These are phyloP conservation scores for Calocera cornea DNA, from an alignment of 768 basidiomycete species.

Conservation along the genomic window DNA sequence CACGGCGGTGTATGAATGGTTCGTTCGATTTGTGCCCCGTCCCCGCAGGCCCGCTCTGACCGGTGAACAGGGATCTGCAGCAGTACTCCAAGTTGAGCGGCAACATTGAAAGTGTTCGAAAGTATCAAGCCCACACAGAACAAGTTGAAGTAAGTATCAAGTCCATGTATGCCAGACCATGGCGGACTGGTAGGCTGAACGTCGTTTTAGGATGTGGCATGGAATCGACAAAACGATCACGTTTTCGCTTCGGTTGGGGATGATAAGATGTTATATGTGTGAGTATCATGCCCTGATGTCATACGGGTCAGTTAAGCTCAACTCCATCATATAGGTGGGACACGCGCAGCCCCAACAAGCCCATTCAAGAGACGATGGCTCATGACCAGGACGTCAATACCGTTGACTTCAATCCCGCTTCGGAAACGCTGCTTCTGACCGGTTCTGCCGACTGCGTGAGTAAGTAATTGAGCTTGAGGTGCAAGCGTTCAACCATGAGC, in stretches of 20 bases:
- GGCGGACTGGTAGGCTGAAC: too few relatives aligned
- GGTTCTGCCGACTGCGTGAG: slow-evolving; percentile 86
- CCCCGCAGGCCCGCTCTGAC: not conserved
- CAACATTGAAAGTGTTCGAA: slow-evolving; percentile 67
- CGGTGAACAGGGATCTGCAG: slow-evolving; percentile 65
- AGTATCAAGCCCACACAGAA: slow-evolving; percentile 79
- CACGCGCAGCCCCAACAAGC: slow-evolving; percentile 57
- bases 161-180: not conserved
- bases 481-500: not conserved
- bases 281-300: slow-evolving; percentile 9
- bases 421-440: slow-evolving; percentile 67
- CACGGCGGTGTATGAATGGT: slow-evolving; percentile 92
- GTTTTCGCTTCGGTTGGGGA: slow-evolving; percentile 92
- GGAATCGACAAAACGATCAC: slow-evolving; percentile 72
- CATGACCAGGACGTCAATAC: slow-evolving; percentile 85
- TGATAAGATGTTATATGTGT: slow-evolving; percentile 49
- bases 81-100: slow-evolving; percentile 67
- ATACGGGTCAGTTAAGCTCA: not conserved
- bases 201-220: slow-evolving; percentile 72
- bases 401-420: slow-evolving; percentile 77
- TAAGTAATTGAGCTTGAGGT: not conserved
- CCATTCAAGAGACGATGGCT: slow-evolving; percentile 60
- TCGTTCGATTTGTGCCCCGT: slow-evolving; percentile 16
- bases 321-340: slow-evolving; percentile 62
- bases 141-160: slow-evolving; percentile 66